phyloP scores from a whole-genome alignment of 192 early-diverging fungal species.

The Backusella parvicylindrica region DNA sequence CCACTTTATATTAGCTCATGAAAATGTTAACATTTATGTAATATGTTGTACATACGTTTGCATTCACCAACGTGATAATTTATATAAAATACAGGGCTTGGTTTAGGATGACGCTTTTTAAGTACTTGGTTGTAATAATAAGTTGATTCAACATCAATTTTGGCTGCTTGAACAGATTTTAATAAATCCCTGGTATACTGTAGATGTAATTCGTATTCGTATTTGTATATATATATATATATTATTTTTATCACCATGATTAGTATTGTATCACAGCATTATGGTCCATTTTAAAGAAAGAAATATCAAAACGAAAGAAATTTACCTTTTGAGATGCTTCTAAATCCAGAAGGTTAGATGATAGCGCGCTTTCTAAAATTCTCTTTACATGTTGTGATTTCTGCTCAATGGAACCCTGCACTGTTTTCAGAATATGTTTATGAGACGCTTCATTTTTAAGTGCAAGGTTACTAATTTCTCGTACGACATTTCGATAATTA shows the following conservation, averaged over 20 bases:
- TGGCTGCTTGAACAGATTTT: neutral
- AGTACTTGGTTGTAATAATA: neutral
- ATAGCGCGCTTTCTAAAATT: neutral
- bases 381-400: neutral
- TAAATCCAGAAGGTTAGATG: neutral
- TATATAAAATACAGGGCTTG: slow-evolving; percentile 15
- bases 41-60: slow-evolving; percentile 21
- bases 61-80: slow-evolving; percentile 27
- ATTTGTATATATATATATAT: neutral
- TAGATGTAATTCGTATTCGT: neutral
- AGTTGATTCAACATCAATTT: slow-evolving; percentile 5
- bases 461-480: slow-evolving; percentile 14
- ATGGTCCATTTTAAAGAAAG: neutral
- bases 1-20: neutral
- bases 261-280: slow-evolving; percentile 1
- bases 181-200: neutral
- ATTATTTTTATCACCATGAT: neutral
- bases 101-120: neutral
- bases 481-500: slow-evolving; percentile 20
- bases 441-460: neutral
- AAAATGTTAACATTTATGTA: neutral
- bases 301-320: neutral
- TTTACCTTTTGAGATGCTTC: slow-evolving; percentile 6
- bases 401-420: neutral
- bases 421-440: neutral